Percentiles rank a stretch among this genome's conserved stretches.
phyloP scores from a whole-genome alignment of 768 basidiomycete genomes.

The Boletus sp. region DNA sequence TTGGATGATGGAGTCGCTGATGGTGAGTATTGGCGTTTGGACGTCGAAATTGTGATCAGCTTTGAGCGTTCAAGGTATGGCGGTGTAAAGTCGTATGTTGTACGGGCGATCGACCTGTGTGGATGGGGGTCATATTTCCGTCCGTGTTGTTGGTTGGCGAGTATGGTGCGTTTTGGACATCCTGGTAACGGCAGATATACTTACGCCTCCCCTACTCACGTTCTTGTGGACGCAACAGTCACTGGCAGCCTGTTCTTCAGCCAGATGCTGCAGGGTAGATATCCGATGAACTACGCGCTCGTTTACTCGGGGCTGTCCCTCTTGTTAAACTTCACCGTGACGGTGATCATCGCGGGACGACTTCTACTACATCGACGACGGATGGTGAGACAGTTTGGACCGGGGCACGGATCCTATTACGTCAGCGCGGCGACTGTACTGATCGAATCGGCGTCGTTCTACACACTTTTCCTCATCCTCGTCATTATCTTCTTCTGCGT shows the following conservation, averaged over 20 bases:
- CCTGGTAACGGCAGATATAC: background rate
- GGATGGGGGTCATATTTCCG: conserved; percentile 11
- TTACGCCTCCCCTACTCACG: background rate
- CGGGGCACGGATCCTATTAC: conserved; percentile 13
- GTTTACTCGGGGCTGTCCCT: conserved; percentile 12
- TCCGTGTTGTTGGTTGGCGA: conserved; percentile 3
- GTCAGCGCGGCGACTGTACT: conserved; percentile 9
- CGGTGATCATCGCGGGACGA: conserved; percentile 15
- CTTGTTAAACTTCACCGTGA: conserved; percentile 15
- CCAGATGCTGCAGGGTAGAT: background rate
- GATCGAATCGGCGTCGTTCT: conserved; percentile 22
- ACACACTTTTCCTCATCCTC: conserved; percentile 13
- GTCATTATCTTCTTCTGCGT: conserved; percentile 10
- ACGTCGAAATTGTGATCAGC: background rate
- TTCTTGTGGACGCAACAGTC: background rate
- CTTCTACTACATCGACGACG: conserved; percentile 14
- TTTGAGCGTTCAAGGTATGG: conserved; percentile 19
- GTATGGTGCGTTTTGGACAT: conserved; percentile 8
- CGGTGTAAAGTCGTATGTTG: conserved; percentile 20
- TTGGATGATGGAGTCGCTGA: conserved; percentile 23
- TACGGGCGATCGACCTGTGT: conserved; percentile 5
- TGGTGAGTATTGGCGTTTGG: conserved; percentile 13
- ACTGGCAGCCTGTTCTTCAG: conserved; percentile 4
- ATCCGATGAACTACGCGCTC: background rate
- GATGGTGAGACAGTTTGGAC: conserved; percentile 11